These are phyloP conservation scores for Lasiodiplodia citricola DNA, from an alignment of 2,329 filamentous ascomycete species.

Conservation along the genomic window DNA sequence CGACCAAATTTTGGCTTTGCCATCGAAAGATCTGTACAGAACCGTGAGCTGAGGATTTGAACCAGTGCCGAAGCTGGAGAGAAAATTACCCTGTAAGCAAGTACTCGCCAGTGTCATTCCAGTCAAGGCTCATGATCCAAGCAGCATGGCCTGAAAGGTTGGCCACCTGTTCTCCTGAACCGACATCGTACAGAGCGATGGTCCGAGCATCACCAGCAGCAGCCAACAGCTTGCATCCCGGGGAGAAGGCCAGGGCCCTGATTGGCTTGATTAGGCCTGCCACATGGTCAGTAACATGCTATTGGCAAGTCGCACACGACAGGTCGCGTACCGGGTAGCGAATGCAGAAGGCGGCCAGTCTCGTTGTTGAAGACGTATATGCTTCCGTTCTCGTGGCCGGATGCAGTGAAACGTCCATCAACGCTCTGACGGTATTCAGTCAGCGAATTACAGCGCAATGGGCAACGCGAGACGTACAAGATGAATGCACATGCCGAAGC, in stretches of 20 bases:
- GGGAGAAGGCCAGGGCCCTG: constrained; percentile 85
- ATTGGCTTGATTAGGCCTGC: constrained; percentile 84
- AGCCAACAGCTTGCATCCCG: constrained; percentile 80
- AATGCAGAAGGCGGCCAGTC: constrained; percentile 82
- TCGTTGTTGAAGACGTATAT: constrained; percentile 97
- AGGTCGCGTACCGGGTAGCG: constrained; percentile 55
- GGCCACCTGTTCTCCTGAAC: constrained; percentile 88
- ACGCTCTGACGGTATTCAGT: constrained; percentile 52
- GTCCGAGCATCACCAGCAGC: constrained; percentile 88
- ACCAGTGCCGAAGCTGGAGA: background rate
- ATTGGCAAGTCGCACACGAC: background rate
- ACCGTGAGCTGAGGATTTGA: background rate
- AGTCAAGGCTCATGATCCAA: constrained; percentile 91
- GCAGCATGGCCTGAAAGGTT: constrained; percentile 79
- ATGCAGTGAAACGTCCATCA: constrained; percentile 86
- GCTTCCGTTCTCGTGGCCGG: constrained; percentile 88
- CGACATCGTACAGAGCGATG: constrained; percentile 90
- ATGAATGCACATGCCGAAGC: constrained; percentile 88
- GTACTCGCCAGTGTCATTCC: constrained; percentile 92
- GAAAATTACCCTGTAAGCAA: constrained; percentile 74
- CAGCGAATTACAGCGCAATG: background rate
- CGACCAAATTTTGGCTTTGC: constrained; percentile 96
- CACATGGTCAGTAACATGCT: background rate
- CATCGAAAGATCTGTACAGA: constrained; percentile 72
- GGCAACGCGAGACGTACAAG: constrained; percentile 56